These are phyloP conservation scores for Uronychia binucleata DNA, from an alignment of 73 alveolate species.

Conservation along the genomic window DNA sequence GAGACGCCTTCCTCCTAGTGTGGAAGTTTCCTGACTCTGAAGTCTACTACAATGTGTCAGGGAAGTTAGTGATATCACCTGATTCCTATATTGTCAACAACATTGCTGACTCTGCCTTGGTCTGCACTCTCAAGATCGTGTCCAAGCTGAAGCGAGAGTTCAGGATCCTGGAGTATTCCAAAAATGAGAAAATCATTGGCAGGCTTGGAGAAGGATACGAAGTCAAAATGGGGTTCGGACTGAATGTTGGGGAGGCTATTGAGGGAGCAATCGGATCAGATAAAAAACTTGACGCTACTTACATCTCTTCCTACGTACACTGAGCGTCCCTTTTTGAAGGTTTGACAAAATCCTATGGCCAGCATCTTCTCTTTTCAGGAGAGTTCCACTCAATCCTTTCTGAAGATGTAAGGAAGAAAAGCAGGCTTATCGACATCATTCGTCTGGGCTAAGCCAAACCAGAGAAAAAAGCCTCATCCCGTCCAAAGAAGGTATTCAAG, in stretches of 20 bases:
- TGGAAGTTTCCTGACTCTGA: constrained; percentile 94
- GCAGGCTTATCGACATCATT: constrained; percentile 35
- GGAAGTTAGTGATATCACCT: constrained; percentile 49
- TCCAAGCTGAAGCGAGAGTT: constrained; percentile 58
- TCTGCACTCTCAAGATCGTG: constrained; percentile 84
- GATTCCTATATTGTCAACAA: constrained; percentile 64
- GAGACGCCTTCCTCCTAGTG: constrained; percentile 97
- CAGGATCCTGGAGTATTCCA: constrained; percentile 12
- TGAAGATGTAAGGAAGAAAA: background rate
- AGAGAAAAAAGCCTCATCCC: background rate
- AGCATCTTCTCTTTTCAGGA: constrained; percentile 26
- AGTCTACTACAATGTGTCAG: constrained; percentile 61
- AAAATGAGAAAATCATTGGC: constrained; percentile 16
- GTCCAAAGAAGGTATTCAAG: background rate
- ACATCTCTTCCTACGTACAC: constrained; percentile 31
- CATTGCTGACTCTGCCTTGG: constrained; percentile 88
- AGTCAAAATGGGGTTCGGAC: constrained; percentile 58
- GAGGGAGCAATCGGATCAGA: constrained; percentile 47
- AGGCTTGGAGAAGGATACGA: constrained; percentile 47
- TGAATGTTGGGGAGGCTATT: constrained; percentile 31
- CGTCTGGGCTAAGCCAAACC: background rate
- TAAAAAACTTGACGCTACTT: constrained; percentile 23
- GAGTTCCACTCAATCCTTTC: constrained; percentile 3
- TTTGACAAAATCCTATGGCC: constrained; percentile 45
- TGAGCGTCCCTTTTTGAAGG: constrained; percentile 41